These are phyloP conservation scores for Hypholoma fasciculare DNA, from an alignment of 768 basidiomycete species.

Conservation along the genomic window DNA sequence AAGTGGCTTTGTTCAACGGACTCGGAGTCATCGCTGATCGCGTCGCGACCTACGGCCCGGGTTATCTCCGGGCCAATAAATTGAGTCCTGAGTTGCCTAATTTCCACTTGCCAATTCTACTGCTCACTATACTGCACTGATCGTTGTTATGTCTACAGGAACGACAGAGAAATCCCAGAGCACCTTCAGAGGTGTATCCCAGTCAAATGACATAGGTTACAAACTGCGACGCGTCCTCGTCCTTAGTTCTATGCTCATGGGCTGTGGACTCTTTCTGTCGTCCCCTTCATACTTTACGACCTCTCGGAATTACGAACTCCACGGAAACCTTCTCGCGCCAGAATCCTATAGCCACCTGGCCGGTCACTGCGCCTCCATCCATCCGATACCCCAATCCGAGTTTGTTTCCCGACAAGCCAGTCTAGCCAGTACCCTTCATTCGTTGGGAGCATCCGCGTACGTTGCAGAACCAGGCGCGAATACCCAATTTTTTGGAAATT, in stretches of 20 bases:
- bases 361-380: slow-evolving; percentile 45
- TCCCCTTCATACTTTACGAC: background rate
- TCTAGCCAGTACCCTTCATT: slow-evolving; percentile 49
- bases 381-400: slow-evolving; percentile 48
- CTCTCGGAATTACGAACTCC: background rate
- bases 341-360: slow-evolving; percentile 9
- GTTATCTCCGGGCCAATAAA: too few species aligned
- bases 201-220: background rate
- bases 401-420: slow-evolving; percentile 52
- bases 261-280: background rate
- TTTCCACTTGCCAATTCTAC: too few species aligned
- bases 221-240: background rate
- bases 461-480: slow-evolving; percentile 80
- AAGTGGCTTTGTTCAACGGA: too few species aligned
- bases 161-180: background rate
- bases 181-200: background rate
- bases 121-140: background rate
- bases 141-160: background rate
- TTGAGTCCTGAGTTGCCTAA: too few species aligned
- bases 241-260: background rate
- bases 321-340: background rate
- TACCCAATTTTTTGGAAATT: slow-evolving; percentile 71
- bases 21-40: too few species aligned
- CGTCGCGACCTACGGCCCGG: too few species aligned
- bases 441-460: slow-evolving; percentile 63